These are phyloP conservation scores for Podospora didyma DNA, from an alignment of 495 filamentous ascomycete genomes.

Conservation along the genomic window DNA sequence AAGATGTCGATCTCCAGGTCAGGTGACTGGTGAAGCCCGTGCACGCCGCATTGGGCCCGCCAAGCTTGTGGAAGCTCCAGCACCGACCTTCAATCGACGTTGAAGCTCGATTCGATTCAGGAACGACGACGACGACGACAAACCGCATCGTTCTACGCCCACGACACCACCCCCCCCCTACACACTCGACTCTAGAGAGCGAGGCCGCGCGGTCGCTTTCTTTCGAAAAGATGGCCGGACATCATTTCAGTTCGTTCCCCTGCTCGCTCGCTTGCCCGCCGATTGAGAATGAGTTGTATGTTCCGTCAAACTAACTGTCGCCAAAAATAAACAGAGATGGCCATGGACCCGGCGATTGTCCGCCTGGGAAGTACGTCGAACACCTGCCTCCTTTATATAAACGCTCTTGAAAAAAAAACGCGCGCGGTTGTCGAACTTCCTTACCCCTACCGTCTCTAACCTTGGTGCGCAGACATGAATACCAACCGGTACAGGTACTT, in stretches of 20 bases:
- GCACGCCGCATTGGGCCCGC: not conserved
- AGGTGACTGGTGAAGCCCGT: not conserved
- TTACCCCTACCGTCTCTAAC: not conserved
- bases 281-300: not conserved
- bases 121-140: not conserved
- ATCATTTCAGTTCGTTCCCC: slow-evolving; percentile 38
- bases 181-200: slow-evolving; percentile 7
- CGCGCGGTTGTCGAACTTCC: not conserved
- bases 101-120: not conserved
- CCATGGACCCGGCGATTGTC: slow-evolving; percentile 74
- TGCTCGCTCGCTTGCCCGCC: not conserved
- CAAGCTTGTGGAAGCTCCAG: not conserved
- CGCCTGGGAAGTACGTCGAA: slow-evolving; percentile 65
- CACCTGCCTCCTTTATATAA: slow-evolving; percentile 12
- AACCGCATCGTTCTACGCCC: not conserved
- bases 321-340: slow-evolving; percentile 38
- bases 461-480: slow-evolving; percentile 67
- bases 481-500: slow-evolving; percentile 91
- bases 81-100: not conserved
- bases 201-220: slow-evolving; percentile 4
- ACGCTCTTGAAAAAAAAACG: not conserved
- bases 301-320: slow-evolving; percentile 15
- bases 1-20: too few relatives aligned
- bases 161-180: not conserved
- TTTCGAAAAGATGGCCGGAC: slow-evolving; percentile 17